Evolutionary conservation across 306 rosid genomes (phyloP), one percentile per base, ranked within the genome.

Genomic region (Macrotyloma uniflorum): DNA sequence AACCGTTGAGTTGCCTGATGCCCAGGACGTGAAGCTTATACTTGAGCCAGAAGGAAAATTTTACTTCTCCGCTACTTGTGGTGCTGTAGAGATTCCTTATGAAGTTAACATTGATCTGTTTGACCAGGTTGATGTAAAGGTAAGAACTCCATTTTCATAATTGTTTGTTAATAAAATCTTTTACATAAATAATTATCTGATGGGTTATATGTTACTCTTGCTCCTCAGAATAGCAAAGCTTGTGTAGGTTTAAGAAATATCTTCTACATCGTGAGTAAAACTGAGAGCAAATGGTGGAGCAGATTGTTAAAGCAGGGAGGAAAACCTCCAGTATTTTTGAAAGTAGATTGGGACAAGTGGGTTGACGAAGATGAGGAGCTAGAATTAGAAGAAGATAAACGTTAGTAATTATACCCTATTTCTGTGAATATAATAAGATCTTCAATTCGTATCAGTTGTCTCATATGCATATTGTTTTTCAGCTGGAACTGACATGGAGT

Each of bases 341-440:
- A 87, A 83, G 90, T 90, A 72, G 97, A 92, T 85, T 92, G 97
- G 97, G 84, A 88, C 71, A 92, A 87, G 77, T 92, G 96, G 97
- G 83, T 84, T 50, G 97, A 92, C 81, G 97, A 92, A 82, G 96
- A 90, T 46, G 97, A 90, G 45, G 97, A 88, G 53, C 68, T 23
- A 12, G 94, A 42, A 9, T 64, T 23, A 12, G 94, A 42, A 9
- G 92, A 82, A 42, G 51, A 20, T 62, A 45, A 71, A 16, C 63
- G 89, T 84, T 70, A 67, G 85, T 80, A 40, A 67, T 69, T 84
- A 19, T 55, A 9, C 38, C 38, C 67, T 9, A 43, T 71, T n/a
- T 79, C 64, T 76, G 73, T 63, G 73, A 35, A 16, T 72, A 32
- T 19, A 16, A 42, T 19, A 16, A 42, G 63, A 5, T 47, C 45